These are phyloP conservation scores for Pelargonium citronellum DNA, from an alignment of 441 rosid genomes.

Conservation along the genomic window DNA sequence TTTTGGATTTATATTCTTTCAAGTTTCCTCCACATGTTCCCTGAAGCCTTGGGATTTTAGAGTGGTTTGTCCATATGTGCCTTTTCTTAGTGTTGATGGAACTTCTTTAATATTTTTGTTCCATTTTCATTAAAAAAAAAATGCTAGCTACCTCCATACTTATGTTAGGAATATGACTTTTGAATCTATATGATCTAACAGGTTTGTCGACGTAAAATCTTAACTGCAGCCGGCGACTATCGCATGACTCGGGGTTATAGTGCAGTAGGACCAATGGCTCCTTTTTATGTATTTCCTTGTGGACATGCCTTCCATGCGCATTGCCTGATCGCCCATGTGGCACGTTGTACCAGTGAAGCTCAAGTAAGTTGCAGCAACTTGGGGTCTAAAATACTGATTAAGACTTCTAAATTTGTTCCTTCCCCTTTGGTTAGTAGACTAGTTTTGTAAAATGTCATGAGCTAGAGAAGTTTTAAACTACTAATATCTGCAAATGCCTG, in stretches of 20 bases:
- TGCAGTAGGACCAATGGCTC: slow-evolving; percentile 79
- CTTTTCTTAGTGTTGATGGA: background rate
- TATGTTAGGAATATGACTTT: slow-evolving; percentile 6
- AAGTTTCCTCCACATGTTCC: background rate
- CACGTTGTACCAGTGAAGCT: slow-evolving; percentile 65
- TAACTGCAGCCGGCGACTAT: slow-evolving; percentile 59
- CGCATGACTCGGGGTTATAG: slow-evolving; percentile 64
- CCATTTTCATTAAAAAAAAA: background rate
- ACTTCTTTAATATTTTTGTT: background rate
- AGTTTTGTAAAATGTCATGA: background rate
- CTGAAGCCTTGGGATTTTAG: slow-evolving; percentile 2
- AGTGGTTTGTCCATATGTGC: background rate
- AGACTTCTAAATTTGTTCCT: background rate
- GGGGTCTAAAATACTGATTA: background rate
- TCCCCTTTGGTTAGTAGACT: background rate
- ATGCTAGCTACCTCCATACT: slow-evolving; percentile 1
- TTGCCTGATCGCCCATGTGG: slow-evolving; percentile 84
- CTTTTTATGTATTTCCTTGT: slow-evolving; percentile 94
- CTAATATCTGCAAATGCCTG: background rate
- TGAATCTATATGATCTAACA: slow-evolving; percentile 30
- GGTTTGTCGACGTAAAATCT: slow-evolving; percentile 79
- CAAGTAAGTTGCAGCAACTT: slow-evolving; percentile 44
- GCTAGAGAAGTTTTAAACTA: background rate
- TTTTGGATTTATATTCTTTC: slow-evolving; percentile 15
- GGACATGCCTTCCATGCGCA: slow-evolving; percentile 90